Evolutionary conservation across 805 yeast species (phyloP).

Genomic region (Pichia eremophila): DNA sequence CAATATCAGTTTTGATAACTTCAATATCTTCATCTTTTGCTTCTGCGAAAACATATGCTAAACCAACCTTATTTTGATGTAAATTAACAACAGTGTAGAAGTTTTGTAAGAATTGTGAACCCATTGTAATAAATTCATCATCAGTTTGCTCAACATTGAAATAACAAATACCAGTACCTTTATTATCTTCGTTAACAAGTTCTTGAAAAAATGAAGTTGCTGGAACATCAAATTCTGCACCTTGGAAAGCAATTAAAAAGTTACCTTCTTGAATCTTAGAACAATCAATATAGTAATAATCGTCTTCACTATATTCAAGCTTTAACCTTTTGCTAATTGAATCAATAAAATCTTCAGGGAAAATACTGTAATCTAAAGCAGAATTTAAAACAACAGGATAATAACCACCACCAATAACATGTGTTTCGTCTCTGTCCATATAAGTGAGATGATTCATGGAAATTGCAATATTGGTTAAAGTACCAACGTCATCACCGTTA

Average conservation of each 20-base stretch:
- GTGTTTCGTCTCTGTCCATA: neutral
- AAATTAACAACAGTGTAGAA: conserved; percentile 43
- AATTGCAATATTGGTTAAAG: conserved; percentile 6
- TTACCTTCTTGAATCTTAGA: conserved; percentile 8
- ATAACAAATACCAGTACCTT: conserved; percentile 24
- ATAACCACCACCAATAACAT: conserved; percentile 1
- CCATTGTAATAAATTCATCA: conserved; percentile 28
- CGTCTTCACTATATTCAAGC: conserved; percentile 31
- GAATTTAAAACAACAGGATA: conserved; percentile 36
- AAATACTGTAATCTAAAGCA: conserved; percentile 38
- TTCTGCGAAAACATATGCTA: conserved; percentile 34
- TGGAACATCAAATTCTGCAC: conserved; percentile 40
- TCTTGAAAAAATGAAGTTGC: conserved; percentile 12
- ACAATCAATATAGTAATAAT: conserved; percentile 38
- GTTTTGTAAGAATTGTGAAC: conserved; percentile 37
- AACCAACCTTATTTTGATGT: conserved; percentile 31
- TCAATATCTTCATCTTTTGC: conserved; percentile 32
- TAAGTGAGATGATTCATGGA: neutral
- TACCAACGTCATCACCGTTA: neutral
- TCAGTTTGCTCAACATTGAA: conserved; percentile 25
- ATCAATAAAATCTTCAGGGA: conserved; percentile 25
- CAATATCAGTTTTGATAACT: conserved; percentile 21
- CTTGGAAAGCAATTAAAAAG: conserved; percentile 42
- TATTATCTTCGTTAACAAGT: conserved; percentile 5
- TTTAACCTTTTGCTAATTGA: conserved; percentile 23